Percentiles rank a stretch among this genome's conserved stretches.
phyloP scores from a whole-genome alignment of 208 protist species.

The Leishmania major region DNA sequence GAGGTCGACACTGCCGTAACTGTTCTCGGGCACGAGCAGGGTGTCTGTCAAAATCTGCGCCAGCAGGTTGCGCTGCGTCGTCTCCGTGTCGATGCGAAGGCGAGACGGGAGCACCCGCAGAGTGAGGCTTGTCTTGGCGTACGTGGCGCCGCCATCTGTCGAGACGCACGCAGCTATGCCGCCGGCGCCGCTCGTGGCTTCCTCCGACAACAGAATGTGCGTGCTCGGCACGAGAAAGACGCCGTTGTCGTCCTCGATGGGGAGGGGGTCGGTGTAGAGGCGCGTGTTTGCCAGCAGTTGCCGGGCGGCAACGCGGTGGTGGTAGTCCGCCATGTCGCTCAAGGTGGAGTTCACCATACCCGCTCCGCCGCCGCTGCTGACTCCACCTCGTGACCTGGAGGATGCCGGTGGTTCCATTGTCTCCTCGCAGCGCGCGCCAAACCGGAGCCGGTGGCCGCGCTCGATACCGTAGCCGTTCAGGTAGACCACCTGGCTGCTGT shows the following conservation, averaged over 20 bases:
- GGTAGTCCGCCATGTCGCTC: constrained; percentile 7
- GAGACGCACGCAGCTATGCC: constrained; percentile 53
- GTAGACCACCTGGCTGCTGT: constrained; percentile 63
- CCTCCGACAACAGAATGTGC: constrained; percentile 37
- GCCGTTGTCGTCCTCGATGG: constrained; percentile 65
- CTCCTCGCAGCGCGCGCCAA: constrained; percentile 54
- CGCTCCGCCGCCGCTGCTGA: neutral
- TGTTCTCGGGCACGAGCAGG: constrained; percentile 55
- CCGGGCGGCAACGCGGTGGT: constrained; percentile 12
- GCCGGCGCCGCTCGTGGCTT: neutral
- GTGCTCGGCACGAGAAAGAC: constrained; percentile 55
- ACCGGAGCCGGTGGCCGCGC: constrained; percentile 59
- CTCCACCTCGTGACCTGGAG: neutral
- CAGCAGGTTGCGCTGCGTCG: constrained; percentile 40
- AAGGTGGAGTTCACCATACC: neutral
- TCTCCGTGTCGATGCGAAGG: constrained; percentile 41
- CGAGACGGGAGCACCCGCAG: constrained; percentile 47
- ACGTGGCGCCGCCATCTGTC: constrained; percentile 49
- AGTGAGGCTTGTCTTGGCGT: constrained; percentile 32
- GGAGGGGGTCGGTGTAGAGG: constrained; percentile 54
- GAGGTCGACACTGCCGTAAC: constrained; percentile 54
- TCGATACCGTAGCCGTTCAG: constrained; percentile 80
- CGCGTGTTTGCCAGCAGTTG: constrained; percentile 54
- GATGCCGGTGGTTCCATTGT: constrained; percentile 15
- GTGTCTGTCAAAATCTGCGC: constrained; percentile 52